Evolutionary conservation across 2,329 filamentous ascomycete species (phyloP).

Genomic region (Cyanodermella asteris): DNA sequence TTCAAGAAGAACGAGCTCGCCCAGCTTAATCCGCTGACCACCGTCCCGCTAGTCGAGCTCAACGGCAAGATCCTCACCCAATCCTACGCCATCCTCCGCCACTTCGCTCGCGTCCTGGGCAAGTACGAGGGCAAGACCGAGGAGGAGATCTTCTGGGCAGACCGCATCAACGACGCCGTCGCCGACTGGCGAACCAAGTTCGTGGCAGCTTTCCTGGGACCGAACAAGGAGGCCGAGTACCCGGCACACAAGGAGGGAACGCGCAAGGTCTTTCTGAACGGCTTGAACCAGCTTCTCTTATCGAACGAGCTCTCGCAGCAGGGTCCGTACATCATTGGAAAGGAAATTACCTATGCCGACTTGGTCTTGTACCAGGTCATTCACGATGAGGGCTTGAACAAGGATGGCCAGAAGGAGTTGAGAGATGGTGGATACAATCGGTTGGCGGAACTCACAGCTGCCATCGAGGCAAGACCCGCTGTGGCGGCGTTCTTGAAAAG

Average conservation of each 20-base stretch:
- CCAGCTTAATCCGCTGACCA: constrained; percentile 11
- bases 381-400: constrained; percentile 12
- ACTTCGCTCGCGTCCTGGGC: constrained; percentile 11
- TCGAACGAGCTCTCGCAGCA: constrained; percentile 12
- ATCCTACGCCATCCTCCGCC: constrained; percentile 13
- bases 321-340: constrained; percentile 12
- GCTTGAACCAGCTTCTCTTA: constrained; percentile 16
- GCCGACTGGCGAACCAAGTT: constrained; percentile 14
- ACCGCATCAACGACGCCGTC: constrained; percentile 14
- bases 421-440: constrained; percentile 12
- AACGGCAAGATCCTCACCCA: constrained; percentile 13
- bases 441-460: constrained; percentile 11
- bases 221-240: constrained; percentile 10
- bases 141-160: constrained; percentile 14
- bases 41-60: constrained; percentile 11
- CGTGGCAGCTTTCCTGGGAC: constrained; percentile 11
- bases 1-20: constrained; percentile 10
- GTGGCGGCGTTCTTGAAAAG: constrained; percentile 12
- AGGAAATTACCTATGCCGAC: constrained; percentile 13
- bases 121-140: constrained; percentile 13
- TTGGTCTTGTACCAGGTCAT: constrained; percentile 11
- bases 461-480: constrained; percentile 10
- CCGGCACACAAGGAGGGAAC: constrained; percentile 10
- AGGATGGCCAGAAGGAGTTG: constrained; percentile 10
- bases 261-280: constrained; percentile 10